phyloP scores from a whole-genome alignment of 139 green algal genomes.

The Tetradesmus lagerheimii region DNA sequence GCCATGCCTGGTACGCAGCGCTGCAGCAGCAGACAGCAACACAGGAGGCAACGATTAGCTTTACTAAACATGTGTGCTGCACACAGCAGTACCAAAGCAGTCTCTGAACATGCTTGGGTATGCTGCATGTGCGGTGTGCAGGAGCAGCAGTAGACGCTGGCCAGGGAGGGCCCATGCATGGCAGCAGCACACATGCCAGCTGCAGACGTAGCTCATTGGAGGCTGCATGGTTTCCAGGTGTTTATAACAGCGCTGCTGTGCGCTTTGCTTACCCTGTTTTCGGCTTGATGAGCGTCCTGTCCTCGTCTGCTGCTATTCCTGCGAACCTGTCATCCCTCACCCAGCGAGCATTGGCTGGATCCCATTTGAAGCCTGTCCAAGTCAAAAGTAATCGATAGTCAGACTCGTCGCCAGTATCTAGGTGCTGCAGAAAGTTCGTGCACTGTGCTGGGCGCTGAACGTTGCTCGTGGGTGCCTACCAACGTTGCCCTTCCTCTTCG shows the following conservation, averaged over 20 bases:
- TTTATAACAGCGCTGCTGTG: neutral
- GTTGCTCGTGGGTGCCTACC: neutral
- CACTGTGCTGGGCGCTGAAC: neutral
- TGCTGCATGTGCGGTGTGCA: neutral
- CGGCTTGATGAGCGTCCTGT: conserved; percentile 39
- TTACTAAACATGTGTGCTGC: too few species aligned
- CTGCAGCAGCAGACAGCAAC: neutral
- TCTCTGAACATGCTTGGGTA: neutral
- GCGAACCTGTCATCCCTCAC: conserved; percentile 41
- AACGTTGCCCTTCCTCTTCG: conserved; percentile 35
- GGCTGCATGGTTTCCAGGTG: neutral
- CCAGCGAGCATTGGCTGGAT: conserved; percentile 43
- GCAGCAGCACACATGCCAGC: neutral
- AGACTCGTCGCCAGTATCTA: neutral
- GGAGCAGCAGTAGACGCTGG: neutral
- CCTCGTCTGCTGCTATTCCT: conserved; percentile 18
- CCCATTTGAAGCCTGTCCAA: conserved; percentile 40
- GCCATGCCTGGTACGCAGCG: conserved; percentile 42
- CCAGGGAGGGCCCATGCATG: neutral
- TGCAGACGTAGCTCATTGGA: neutral
- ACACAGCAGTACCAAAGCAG: too few species aligned
- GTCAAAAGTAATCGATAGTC: neutral
- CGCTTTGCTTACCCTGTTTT: conserved; percentile 32
- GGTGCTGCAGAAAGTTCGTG: neutral
- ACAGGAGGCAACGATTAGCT: neutral